Evolutionary conservation across 306 rosid species (phyloP).

Genomic region (Glycine tomentella): DNA sequence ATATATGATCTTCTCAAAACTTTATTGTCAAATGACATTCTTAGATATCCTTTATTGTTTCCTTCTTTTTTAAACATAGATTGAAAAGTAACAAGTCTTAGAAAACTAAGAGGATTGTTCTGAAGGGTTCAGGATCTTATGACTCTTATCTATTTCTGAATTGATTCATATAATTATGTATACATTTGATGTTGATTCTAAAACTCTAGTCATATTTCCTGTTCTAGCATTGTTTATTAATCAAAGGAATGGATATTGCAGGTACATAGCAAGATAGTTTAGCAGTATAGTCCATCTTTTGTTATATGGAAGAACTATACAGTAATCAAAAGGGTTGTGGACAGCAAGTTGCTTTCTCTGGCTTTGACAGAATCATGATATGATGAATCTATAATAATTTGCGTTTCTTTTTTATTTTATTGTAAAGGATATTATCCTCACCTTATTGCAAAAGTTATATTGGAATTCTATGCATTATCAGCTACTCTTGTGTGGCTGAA

Average conservation of each 20-base stretch:
- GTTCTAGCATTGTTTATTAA: not conserved
- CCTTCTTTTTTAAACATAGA: no score
- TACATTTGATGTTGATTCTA: slow-evolving; percentile 19
- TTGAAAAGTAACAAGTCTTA: not conserved
- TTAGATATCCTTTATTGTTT: no score
- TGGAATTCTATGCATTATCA: slow-evolving; percentile 34
- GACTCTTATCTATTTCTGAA: not conserved
- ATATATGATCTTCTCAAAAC: not conserved
- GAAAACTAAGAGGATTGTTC: not conserved
- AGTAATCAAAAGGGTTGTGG: slow-evolving; percentile 36
- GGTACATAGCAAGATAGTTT: slow-evolving; percentile 52
- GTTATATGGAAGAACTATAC: slow-evolving; percentile 41
- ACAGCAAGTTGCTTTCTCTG: slow-evolving; percentile 8
- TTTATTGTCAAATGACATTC: no score
- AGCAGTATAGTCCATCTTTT: slow-evolving; percentile 46
- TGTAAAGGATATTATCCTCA: slow-evolving; percentile 37
- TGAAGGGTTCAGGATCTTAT: not conserved
- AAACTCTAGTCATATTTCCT: not conserved
- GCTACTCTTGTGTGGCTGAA: slow-evolving; percentile 46
- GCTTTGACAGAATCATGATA: slow-evolving; percentile 51
- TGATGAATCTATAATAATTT: slow-evolving; percentile 34
- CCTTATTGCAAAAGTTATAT: not conserved
- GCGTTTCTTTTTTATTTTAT: slow-evolving; percentile 43
- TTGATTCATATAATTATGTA: not conserved
- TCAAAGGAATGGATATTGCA: slow-evolving; percentile 46